Percentiles rank a stretch among this genome's conserved stretches.
These are phyloP conservation scores for Kondoa subrosea DNA, from an alignment of 768 basidiomycete species.

Conservation along the genomic window DNA sequence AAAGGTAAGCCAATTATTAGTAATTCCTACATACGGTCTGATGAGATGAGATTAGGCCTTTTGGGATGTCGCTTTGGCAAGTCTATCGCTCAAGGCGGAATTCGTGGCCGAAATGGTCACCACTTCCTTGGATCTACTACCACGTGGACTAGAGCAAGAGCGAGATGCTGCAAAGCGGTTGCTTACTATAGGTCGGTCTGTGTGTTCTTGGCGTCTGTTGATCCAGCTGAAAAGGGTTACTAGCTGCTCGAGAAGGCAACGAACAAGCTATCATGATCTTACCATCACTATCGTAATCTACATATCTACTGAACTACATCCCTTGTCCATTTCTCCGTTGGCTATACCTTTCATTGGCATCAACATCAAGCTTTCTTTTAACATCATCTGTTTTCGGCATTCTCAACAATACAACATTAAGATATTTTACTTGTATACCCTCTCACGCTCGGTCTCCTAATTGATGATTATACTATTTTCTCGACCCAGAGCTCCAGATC, in stretches of 20 bases:
- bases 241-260: neutral
- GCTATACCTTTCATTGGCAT: neutral
- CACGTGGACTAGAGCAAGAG: neutral
- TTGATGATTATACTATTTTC: no score
- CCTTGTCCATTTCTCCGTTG: neutral
- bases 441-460: no score
- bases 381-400: neutral
- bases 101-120: neutral
- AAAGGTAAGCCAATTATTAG: neutral
- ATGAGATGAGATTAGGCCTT: neutral
- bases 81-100: neutral
- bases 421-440: no score
- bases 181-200: neutral
- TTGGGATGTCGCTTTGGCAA: slow-evolving; percentile 3
- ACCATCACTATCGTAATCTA: neutral
- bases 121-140: neutral
- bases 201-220: neutral
- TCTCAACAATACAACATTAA: no score
- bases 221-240: neutral
- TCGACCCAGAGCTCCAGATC: no score
- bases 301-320: neutral
- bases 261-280: neutral
- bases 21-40: neutral
- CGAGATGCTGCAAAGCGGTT: neutral
- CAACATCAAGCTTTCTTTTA: neutral